Evolutionary conservation across 2,329 filamentous ascomycete genomes (phyloP).

Genomic region (Alternaria arborescens): DNA sequence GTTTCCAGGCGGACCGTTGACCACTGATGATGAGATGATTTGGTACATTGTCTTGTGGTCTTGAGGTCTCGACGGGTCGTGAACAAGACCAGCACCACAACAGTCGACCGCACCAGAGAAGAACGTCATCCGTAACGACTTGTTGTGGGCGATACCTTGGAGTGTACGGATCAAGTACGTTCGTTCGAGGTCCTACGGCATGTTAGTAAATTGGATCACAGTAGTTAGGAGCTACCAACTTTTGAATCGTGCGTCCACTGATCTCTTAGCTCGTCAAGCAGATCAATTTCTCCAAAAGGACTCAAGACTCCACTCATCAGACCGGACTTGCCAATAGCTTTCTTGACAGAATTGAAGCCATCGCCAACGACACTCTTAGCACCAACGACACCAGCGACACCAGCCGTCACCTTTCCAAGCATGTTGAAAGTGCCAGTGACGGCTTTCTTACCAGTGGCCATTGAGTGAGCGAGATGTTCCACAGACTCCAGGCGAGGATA

Average conservation of each 20-base stretch:
- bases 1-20: constrained; percentile 82
- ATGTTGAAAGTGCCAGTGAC: constrained; percentile 97
- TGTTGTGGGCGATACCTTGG: constrained; percentile 93
- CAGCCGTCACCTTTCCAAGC: constrained; percentile 92
- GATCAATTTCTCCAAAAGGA: constrained; percentile 94
- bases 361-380: constrained; percentile 92
- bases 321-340: constrained; percentile 92
- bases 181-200: constrained; percentile 79
- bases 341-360: constrained; percentile 94
- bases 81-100: constrained; percentile 89
- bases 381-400: constrained; percentile 92
- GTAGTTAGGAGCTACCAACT: constrained; percentile 52
- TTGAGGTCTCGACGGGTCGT: constrained; percentile 88
- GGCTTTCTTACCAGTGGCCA: constrained; percentile 94
- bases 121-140: constrained; percentile 96
- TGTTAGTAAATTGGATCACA: constrained; percentile 15
- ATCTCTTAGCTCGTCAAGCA: constrained; percentile 92
- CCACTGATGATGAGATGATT: constrained; percentile 90
- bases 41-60: constrained; percentile 99
- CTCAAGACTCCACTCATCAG: constrained; percentile 96
- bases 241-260: constrained; percentile 99
- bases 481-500: constrained; percentile 93
- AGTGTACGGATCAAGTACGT: constrained; percentile 96
- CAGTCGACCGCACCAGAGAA: constrained; percentile 91
- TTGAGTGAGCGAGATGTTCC: constrained; percentile 88